Evolutionary conservation across 1,139 yeast genomes (phyloP), one percentile per base, ranked within the genome.

Genomic region (Debaryomyces psychrophilus): DNA sequence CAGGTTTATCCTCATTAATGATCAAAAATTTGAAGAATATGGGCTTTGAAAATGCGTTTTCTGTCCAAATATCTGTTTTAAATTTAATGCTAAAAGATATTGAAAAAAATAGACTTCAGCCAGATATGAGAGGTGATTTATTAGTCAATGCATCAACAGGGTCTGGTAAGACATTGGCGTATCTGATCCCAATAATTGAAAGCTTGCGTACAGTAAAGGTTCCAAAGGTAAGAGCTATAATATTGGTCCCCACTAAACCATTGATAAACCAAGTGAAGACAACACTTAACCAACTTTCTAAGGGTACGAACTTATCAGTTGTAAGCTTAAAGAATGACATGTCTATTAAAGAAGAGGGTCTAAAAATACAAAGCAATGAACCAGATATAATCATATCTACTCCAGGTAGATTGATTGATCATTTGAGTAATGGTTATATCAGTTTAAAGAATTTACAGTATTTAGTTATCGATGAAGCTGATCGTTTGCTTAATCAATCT

Each of bases 341-440:
- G 18, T 79, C 93, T 1, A 70, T 93, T 29, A 70, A 67, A 31
- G 90, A 85, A 14, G 99, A 93, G 64, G 81, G 77, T 22, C 55
- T 56, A 1, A 79, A 76, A 52, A 64, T 88, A 26, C 44, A 48
- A 5, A 60, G 57, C 1, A 67, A 72, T 31, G 73, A 69, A 2
- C 96, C 97, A 0, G 98, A 93, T 65, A 81, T 93, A 6, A 59
- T 93, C 1, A 79, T 93, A 1, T 73, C 90, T 5, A 90, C 99
- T 0, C 99, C 99, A 0, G 99, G 99, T 51, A 78, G 99, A 62
- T 70, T 93, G 39, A 97, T 93, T 11, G 99, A 95, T 55, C 99
- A 93, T 65, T 64, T 92, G 38, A 67, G 70, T 31, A 60, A 62
- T 28, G 64, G 64, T 6, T 56, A 70, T 7, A 55, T 79, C 12